Evolutionary conservation across 176 grass and related monocot species (phyloP), one percentile per base, ranked within the genome.

Genomic region (Oropetium thomaeum): DNA sequence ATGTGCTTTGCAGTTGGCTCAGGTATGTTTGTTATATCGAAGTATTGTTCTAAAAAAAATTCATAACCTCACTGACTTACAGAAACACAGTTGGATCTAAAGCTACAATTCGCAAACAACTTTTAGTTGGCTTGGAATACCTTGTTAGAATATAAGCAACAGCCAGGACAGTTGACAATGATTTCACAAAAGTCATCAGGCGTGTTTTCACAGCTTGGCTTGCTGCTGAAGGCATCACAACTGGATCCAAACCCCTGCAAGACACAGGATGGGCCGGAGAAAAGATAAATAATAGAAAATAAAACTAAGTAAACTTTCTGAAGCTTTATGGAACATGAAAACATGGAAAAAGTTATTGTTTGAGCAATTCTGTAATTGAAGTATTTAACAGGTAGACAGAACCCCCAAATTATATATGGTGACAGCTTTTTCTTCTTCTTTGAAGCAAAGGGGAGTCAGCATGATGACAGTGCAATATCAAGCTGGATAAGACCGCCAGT

Each of bases 151-250:
- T 89, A 85, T 87, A 98, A 23, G 96, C 75, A 85, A 88, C 30
- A 72, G 91, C 84, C 71, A 98, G 62, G 61, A 94, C 91, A 78
- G 96, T 82, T 65, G 96, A 98, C 48, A 98, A 84, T 78, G 88
- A 94, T 89, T 87, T 94, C 54, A 98, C 66, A 61, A 98, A 98
- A 62, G 83, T 89, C 37, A 94, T n/a, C 49, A 94, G 65, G n/a
- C 96, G 84, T 0, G 69, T 66, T 87, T 99, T 99, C 39, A 99
- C 87, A 73, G 87, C 96, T 88, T 95, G 91, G 64, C 89, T 95
- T 60, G 89, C 79, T 80, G 87, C 82, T 83, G 84, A 79, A 67
- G 84, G 89, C 37, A 99, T 78, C 61, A 92, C 68, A 74, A 92
- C 62, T 77, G 82, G 91, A 87, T 99, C 96, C 80, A 99, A 73